A percentile compares a stretch with the other conserved stretches of the same genome.
phyloP scores from a whole-genome alignment of 768 basidiomycete species.

The Nidularia pulvinata region DNA sequence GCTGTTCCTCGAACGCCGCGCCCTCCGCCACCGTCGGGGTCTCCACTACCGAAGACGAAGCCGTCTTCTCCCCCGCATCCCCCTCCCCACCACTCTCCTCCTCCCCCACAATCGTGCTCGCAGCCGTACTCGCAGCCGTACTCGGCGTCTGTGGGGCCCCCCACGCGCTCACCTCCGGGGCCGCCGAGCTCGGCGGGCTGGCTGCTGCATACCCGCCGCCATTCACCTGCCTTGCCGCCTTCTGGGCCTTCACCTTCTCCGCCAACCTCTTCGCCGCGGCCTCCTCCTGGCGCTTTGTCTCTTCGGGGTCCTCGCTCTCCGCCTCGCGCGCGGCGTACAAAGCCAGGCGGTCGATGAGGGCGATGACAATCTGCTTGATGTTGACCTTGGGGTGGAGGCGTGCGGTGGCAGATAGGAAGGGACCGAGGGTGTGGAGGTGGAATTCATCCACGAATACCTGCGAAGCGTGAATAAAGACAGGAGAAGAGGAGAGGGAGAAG shows the following conservation, averaged over 20 bases:
- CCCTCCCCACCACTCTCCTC: slow-evolving; percentile 12
- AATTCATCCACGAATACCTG: slow-evolving; percentile 99
- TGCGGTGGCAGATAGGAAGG: slow-evolving; percentile 95
- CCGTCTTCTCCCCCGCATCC: neutral
- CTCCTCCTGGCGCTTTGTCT: slow-evolving; percentile 92
- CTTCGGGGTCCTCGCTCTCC: slow-evolving; percentile 94
- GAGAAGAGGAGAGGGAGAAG: slow-evolving; percentile 1
- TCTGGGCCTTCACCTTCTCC: slow-evolving; percentile 80
- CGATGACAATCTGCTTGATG: slow-evolving; percentile 98
- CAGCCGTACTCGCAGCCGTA: slow-evolving; percentile 15
- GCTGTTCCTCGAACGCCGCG: slow-evolving; percentile 17
- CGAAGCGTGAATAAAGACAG: neutral
- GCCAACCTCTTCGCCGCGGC: slow-evolving; percentile 88
- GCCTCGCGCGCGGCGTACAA: slow-evolving; percentile 97
- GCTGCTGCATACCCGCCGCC: slow-evolving; percentile 30
- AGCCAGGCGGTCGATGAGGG: slow-evolving; percentile 94
- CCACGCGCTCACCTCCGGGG: slow-evolving; percentile 43
- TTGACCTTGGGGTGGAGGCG: slow-evolving; percentile 98
- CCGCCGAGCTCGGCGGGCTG: slow-evolving; percentile 32
- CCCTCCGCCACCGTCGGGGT: slow-evolving; percentile 15
- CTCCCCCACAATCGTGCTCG: slow-evolving; percentile 22
- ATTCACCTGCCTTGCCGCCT: slow-evolving; percentile 54
- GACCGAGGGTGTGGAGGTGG: slow-evolving; percentile 93
- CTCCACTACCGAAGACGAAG: slow-evolving; percentile 13
- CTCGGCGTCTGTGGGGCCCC: slow-evolving; percentile 29